These are phyloP conservation scores for Leccinellum luteum DNA, from an alignment of 768 basidiomycete genomes.

Conservation along the genomic window DNA sequence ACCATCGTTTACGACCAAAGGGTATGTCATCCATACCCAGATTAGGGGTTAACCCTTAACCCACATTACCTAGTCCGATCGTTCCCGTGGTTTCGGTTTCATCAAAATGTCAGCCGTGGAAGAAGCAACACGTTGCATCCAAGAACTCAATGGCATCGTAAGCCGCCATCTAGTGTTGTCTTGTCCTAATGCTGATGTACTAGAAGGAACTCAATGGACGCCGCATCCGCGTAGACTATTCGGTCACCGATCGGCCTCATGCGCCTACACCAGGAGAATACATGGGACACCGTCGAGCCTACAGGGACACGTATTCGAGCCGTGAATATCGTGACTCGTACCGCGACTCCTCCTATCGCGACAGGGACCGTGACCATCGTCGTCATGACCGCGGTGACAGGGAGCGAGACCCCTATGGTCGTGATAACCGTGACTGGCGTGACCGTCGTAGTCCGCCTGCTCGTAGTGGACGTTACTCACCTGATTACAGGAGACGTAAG, in stretches of 20 bases:
- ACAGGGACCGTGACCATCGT: conserved; percentile 45
- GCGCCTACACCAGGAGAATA: conserved; percentile 97
- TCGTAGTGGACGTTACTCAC: conserved; percentile 67
- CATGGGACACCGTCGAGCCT: conserved; percentile 81
- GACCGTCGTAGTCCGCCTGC: conserved; percentile 77
- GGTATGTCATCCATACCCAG: conserved; percentile 44
- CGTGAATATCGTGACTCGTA: conserved; percentile 47
- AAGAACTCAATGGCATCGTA: conserved; percentile 89
- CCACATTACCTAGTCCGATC: conserved; percentile 63
- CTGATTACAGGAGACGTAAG: conserved; percentile 70
- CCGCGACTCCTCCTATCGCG: conserved; percentile 40
- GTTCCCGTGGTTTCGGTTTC: conserved; percentile 97
- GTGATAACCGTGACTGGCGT: conserved; percentile 73
- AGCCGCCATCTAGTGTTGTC: conserved; percentile 28
- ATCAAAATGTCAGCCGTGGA: conserved; percentile 90
- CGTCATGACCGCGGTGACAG: conserved; percentile 40
- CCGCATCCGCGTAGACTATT: conserved; percentile 95
- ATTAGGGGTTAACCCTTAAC: conserved; percentile 18
- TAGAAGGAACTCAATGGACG: conserved; percentile 89
- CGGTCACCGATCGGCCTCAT: conserved; percentile 91
- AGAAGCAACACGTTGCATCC: conserved; percentile 84
- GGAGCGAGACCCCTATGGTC: conserved; percentile 63
- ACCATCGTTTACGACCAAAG: conserved; percentile 96
- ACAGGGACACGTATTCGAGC: conserved; percentile 44
- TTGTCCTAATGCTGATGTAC: conserved; percentile 3